phyloP scores from a whole-genome alignment of 768 basidiomycete genomes.

The Podaxis sp. region DNA sequence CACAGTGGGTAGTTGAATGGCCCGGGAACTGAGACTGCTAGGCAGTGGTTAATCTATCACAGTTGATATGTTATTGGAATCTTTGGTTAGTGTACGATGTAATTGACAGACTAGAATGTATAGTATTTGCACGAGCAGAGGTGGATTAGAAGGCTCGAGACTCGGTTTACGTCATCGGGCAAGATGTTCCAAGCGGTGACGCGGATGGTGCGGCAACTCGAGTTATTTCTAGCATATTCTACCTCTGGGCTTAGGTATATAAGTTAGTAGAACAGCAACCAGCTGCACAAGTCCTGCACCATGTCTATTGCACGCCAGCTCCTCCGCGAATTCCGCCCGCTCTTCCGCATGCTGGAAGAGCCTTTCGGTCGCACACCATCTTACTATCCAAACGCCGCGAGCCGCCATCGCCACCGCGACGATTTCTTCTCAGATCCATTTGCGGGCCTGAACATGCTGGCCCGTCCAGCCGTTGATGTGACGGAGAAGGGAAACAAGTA shows the following conservation, averaged over 20 bases:
- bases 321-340: conserved; percentile 67
- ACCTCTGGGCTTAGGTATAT: neutral
- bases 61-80: conserved; percentile 9
- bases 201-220: too few relatives aligned
- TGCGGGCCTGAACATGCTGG: conserved; percentile 19
- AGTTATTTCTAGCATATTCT: conserved; percentile 3
- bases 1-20: conserved; percentile 82
- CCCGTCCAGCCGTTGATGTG: conserved; percentile 64
- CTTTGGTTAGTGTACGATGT: conserved; percentile 9
- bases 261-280: neutral
- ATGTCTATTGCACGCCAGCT: conserved; percentile 71
- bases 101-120: conserved; percentile 11
- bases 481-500: conserved; percentile 64
- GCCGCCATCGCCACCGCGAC: conserved; percentile 4
- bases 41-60: neutral
- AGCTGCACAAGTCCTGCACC: conserved; percentile 10
- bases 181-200: neutral
- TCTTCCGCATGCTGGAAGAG: conserved; percentile 77
- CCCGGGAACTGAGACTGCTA: conserved; percentile 30
- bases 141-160: neutral
- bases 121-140: neutral
- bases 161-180: neutral
- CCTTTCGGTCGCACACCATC: conserved; percentile 44
- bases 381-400: conserved; percentile 2
- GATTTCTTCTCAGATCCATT: conserved; percentile 49